Base-by-base conservation (phyloP, 805 yeast species). In the Candida easanensis region DNA sequence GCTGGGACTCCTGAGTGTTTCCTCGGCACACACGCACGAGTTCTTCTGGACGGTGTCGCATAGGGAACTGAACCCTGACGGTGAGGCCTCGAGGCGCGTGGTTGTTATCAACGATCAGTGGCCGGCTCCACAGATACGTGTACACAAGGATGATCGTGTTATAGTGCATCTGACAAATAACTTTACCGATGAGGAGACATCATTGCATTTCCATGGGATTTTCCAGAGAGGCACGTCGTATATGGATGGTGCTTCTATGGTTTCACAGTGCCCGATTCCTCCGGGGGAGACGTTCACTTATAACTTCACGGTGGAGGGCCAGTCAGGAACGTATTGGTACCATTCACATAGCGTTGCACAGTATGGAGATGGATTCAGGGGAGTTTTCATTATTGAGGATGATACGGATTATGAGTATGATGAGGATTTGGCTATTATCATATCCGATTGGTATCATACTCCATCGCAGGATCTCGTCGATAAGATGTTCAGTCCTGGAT, bases 191-290 rank as follows among this genome's bases (percentile, higher is more conserved):
- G 73, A 70, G 38, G 54, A 68, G 0, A 84, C 91, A 13, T 51
- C 77, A 1, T 38, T 77, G n/a, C 83, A 77, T 50, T 76, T 74
- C 57, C 82, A 91, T 67, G 99, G 99, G 44, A 60, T 93, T 61
- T 93, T 85, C 79, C 73, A 68, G 51, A 74, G 81, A 52, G 86
- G 84, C 21, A 66, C 90, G 14, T 71, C 62, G 55, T 82, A 75
- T 60, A 84, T 85, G 91, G 99, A 91, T 64, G 99, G 99, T 46
- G 95, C 96, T 14, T 85, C 84, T 56, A 71, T 78, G 77, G 73
- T 91, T 36, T 79, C 87, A 27, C 97, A 91, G 67, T 50, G 53
- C 21, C 53, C 77, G 2, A 71, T 77, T n/a, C 58, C 57, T 6
- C 67, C 72, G 9, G 77, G 76, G 1, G 60, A 54, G 7, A 44